A percentile compares a stretch with the other conserved stretches of the same genome.
phyloP scores from a whole-genome alignment of 2,329 filamentous ascomycete genomes.

The Sporothrix inflata region DNA sequence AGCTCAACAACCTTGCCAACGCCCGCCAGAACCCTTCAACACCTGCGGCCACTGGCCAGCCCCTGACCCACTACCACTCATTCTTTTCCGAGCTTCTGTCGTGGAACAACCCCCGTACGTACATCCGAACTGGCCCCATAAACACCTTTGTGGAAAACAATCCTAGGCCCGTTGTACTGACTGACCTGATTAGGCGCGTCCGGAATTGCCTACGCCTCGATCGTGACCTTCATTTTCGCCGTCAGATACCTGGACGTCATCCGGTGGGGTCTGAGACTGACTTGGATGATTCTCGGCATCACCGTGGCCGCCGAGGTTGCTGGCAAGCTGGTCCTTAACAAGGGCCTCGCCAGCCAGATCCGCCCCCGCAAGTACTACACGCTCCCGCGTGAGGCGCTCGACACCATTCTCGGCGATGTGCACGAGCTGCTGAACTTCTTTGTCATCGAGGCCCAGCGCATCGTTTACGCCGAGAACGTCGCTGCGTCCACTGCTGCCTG shows the following conservation, averaged over 20 bases:
- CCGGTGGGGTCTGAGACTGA: constrained; percentile 67
- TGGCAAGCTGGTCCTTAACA: constrained; percentile 64
- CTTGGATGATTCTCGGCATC: constrained; percentile 63
- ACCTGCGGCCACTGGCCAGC: constrained; percentile 61
- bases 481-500: constrained; percentile 61
- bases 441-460: constrained; percentile 69
- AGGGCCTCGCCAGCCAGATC: constrained; percentile 66
- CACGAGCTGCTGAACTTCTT: constrained; percentile 74
- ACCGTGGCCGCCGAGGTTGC: constrained; percentile 64
- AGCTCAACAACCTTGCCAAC: constrained; percentile 62
- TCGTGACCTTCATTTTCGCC: constrained; percentile 63
- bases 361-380: constrained; percentile 71
- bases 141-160: no score
- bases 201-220: constrained; percentile 63
- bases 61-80: constrained; percentile 70
- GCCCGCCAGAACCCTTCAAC: constrained; percentile 58
- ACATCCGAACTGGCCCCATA: not conserved
- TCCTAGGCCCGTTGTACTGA: not conserved
- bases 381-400: constrained; percentile 63
- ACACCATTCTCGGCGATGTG: constrained; percentile 63
- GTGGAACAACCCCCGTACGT: constrained; percentile 69
- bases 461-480: constrained; percentile 70
- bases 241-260: constrained; percentile 68
- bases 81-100: constrained; percentile 71
- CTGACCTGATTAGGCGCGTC: constrained; percentile 56